These are phyloP conservation scores for Metarhizium sp. DNA, from an alignment of 2,329 filamentous ascomycete genomes.

Conservation along the genomic window DNA sequence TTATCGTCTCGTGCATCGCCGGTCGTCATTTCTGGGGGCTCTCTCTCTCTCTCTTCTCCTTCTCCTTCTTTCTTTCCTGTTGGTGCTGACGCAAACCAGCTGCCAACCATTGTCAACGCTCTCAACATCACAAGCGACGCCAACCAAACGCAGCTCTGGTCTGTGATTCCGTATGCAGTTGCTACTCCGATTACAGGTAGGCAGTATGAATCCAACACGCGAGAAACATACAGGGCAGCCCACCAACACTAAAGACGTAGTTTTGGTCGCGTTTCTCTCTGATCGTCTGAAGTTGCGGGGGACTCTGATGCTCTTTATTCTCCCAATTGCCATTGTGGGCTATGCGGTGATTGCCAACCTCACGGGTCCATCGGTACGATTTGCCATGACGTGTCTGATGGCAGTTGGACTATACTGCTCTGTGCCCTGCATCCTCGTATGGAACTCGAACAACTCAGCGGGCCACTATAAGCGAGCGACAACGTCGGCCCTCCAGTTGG, in stretches of 20 bases:
- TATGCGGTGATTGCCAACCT: conserved; percentile 55
- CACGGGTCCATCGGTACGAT: conserved; percentile 40
- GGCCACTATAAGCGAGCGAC: conserved; percentile 64
- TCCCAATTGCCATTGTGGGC: conserved; percentile 55
- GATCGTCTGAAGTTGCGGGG: conserved; percentile 52
- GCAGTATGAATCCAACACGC: background rate
- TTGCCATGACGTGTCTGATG: conserved; percentile 61
- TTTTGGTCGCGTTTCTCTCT: conserved; percentile 46
- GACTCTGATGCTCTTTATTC: conserved; percentile 50
- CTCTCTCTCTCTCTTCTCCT: too few relatives aligned
- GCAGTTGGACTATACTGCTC: conserved; percentile 54
- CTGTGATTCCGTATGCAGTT: conserved; percentile 46
- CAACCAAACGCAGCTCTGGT: conserved; percentile 52
- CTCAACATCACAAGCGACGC: conserved; percentile 42
- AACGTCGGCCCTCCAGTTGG: conserved; percentile 54
- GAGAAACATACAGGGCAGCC: background rate
- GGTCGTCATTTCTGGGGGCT: background rate
- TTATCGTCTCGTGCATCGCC: background rate
- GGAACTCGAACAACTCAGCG: conserved; percentile 59
- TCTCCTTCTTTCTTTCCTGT: too few relatives aligned
- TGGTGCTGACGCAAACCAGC: conserved; percentile 20
- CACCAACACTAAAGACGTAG: conserved; percentile 15
- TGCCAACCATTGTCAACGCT: conserved; percentile 56
- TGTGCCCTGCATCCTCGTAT: conserved; percentile 53
- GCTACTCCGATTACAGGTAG: background rate